Evolutionary conservation across 768 basidiomycete species (phyloP), one percentile per base, ranked within the genome.

Genomic region (Serendipita sp.): DNA sequence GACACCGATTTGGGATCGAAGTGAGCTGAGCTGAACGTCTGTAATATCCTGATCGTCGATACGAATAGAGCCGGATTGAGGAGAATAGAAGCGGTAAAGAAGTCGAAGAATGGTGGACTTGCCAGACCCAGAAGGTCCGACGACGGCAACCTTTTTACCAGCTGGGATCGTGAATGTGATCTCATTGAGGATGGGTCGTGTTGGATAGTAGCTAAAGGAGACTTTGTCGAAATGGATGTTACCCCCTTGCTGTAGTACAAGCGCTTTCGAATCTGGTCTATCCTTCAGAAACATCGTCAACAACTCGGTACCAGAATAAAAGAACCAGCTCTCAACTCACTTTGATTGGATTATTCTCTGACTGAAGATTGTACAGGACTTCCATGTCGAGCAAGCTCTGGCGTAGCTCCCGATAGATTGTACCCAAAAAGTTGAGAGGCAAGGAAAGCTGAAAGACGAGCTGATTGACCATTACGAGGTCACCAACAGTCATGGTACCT

Each of bases 391-490:
- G 80, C 45, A 99, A 75, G 71, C 92, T 95, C 71, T 99, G 96
- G 45, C 93, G 79, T 74, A 98, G 83, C 72, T 99, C 96, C 55
- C 96, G 90, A 70, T 99, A 99, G 62, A 99, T 94, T 1, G 93
- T 91, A 0, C 91, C 96, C 65, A 99, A 76, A 75, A 99, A 99
- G 75, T 98, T 98, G 66, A 99, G 83, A 2, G 96, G 96, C 36
- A 98, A 76, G 0, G 93, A 96, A 0, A 99, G 77, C 71, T 99
- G 96, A 78, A 99, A 99, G 37, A 98, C 92, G 29, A 99, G 80
- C 71, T 97, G 95, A 73, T 99, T 99, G 69, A 96, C 88, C 95
- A 99, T 98, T 68, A 99, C 96, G 13, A 99, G 82, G 70, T 99
- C 96, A 5, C 96, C 96, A 27, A 99, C 82, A 3, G 94, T 96